phyloP scores from a whole-genome alignment of 2,329 filamentous ascomycete species.

The Colletotrichum orchidophilum region DNA sequence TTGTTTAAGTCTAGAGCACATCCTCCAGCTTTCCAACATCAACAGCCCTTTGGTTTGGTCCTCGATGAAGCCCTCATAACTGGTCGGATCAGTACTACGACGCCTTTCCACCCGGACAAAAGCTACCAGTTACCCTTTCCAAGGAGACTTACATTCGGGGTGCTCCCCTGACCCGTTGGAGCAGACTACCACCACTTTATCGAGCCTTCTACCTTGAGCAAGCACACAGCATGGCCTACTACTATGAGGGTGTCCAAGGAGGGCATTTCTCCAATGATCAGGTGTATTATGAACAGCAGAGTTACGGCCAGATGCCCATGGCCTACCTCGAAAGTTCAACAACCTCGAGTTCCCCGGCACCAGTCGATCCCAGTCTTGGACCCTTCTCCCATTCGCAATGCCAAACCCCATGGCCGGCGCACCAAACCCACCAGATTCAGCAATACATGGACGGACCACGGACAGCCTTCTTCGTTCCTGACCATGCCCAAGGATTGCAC shows the following conservation, averaged over 20 bases:
- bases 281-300: constrained; percentile 11
- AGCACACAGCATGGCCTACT: constrained; percentile 9
- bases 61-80: background rate
- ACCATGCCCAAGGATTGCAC: constrained; percentile 16
- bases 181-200: background rate
- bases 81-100: background rate
- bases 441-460: constrained; percentile 28
- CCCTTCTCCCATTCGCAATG: constrained; percentile 11
- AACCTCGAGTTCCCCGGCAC: background rate
- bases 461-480: constrained; percentile 28
- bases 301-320: constrained; percentile 11
- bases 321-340: constrained; percentile 2
- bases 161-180: background rate
- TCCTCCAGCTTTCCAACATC: background rate
- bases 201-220: background rate
- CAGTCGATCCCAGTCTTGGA: constrained; percentile 22
- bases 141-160: background rate
- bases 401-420: constrained; percentile 15
- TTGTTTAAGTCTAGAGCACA: background rate
- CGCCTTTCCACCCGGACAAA: background rate
- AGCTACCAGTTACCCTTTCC: background rate
- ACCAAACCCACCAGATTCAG: constrained; percentile 25
- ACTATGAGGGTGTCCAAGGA: constrained; percentile 6
- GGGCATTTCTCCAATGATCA: constrained; percentile 7
- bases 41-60: background rate